A percentile compares a stretch with the other conserved stretches of the same genome.
phyloP scores from a whole-genome alignment of 306 rosid species.

The Astragalus membranaceus region DNA sequence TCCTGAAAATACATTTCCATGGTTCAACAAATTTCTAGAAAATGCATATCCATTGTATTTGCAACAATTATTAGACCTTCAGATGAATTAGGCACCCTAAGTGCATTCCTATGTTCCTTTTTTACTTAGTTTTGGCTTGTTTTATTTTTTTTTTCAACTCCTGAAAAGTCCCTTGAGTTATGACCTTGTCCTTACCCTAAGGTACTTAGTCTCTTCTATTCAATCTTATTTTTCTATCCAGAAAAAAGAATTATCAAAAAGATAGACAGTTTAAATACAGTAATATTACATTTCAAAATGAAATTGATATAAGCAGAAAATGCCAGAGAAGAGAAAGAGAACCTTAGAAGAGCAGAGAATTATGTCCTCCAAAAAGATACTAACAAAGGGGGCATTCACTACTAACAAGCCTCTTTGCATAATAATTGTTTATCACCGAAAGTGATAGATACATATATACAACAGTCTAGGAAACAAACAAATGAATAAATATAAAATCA shows the following conservation, averaged over 20 bases:
- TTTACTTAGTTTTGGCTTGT: neutral
- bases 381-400: neutral
- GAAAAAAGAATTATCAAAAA: neutral
- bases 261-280: no score
- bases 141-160: no score
- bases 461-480: neutral
- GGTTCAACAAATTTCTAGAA: slow-evolving; percentile 16
- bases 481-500: neutral
- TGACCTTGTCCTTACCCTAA: neutral
- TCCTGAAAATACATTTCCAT: slow-evolving; percentile 52
- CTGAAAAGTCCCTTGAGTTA: no score
- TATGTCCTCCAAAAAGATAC: slow-evolving; percentile 7
- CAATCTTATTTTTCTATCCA: neutral
- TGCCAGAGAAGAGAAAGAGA: no score
- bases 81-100: neutral
- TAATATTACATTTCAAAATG: no score
- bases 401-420: neutral
- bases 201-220: neutral
- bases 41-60: neutral
- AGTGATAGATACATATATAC: slow-evolving; percentile 9
- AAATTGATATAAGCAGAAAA: no score
- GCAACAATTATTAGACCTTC: slow-evolving; percentile 14
- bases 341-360: neutral
- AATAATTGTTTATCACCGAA: neutral
- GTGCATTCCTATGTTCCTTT: neutral